Evolutionary conservation across 2,329 filamentous ascomycete genomes (phyloP), one percentile per base, ranked within the genome.

Genomic region (Sporothrix sp.): DNA sequence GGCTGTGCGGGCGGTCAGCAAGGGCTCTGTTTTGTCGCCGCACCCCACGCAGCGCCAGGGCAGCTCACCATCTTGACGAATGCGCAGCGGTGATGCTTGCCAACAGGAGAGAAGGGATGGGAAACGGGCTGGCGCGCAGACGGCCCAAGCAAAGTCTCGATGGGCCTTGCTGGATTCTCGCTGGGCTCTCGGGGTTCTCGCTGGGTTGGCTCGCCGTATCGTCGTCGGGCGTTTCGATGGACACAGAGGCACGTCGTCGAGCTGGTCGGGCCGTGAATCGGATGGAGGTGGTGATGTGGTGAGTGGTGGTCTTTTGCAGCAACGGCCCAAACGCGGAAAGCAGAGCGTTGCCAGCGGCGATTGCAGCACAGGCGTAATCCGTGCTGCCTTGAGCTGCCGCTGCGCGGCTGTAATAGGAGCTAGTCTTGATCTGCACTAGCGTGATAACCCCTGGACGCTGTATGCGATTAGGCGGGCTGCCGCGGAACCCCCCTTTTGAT

Each of bases 1-100:
- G 90, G 90, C 90, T 96, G 80, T 9, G 21, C 11, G 50, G 61
- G 54, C 56, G 63, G 59, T 57, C 43, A 57, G 40, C 38, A n/a
- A n/a, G n/a, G n/a, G n/a, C n/a, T n/a, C n/a, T n/a, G n/a, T n/a
- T n/a, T n/a, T n/a, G n/a, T n/a, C n/a, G n/a, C n/a, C n/a, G n/a
- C n/a, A n/a, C n/a, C n/a, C n/a, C n/a, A n/a, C n/a, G n/a, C n/a
- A n/a, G n/a, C n/a, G n/a, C 40, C 20, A 28, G 16, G 25, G 23
- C 28, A 32, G 46, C 68, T 61, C 57, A 73, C 70, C 70, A 73
- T 72, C 60, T 59, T 70, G 52, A 35, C 40, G 23, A 20, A 32
- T 27, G 38, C 46, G 30, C 50, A 37, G 20, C 25, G 38, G 32
- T 14, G 37, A 18, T 47, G 35, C 27, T 46, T 20, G 47, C 43